Evolutionary conservation across 148 eudicot species (phyloP).

Genomic region (Cornus controversa): DNA sequence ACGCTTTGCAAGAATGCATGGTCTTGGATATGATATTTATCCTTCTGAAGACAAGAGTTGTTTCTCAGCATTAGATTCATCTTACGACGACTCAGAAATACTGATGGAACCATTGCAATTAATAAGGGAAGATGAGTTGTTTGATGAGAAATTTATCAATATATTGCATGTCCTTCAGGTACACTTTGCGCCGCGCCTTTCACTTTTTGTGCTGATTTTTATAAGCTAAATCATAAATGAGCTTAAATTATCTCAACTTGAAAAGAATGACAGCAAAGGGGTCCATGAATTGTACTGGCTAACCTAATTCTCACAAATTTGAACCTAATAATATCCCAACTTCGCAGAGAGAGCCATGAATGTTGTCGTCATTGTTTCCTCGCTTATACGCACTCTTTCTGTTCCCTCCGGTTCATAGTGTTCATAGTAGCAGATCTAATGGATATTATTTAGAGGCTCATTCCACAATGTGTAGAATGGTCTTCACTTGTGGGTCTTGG

Average conservation of each 20-base stretch:
- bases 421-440: not conserved
- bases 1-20: constrained; percentile 64
- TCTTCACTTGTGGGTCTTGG: no score
- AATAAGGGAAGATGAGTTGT: constrained; percentile 44
- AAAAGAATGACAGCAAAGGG: not conserved
- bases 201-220: not conserved
- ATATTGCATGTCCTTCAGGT: constrained; percentile 93
- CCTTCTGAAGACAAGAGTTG: constrained; percentile 24
- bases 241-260: not conserved
- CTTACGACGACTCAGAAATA: constrained; percentile 34
- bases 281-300: not conserved
- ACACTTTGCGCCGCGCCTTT: constrained; percentile 13
- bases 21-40: constrained; percentile 57
- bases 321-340: not conserved
- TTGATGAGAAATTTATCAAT: constrained; percentile 52
- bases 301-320: not conserved
- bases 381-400: not conserved
- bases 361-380: not conserved
- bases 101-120: constrained; percentile 49
- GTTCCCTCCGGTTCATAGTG: not conserved
- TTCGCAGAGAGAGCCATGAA: not conserved
- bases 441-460: not conserved
- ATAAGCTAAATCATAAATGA: not conserved
- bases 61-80: constrained; percentile 22
- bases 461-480: not conserved